Conservation (phyloP, 78 protist species). For the Pigoraptor vietnamica region DNA sequence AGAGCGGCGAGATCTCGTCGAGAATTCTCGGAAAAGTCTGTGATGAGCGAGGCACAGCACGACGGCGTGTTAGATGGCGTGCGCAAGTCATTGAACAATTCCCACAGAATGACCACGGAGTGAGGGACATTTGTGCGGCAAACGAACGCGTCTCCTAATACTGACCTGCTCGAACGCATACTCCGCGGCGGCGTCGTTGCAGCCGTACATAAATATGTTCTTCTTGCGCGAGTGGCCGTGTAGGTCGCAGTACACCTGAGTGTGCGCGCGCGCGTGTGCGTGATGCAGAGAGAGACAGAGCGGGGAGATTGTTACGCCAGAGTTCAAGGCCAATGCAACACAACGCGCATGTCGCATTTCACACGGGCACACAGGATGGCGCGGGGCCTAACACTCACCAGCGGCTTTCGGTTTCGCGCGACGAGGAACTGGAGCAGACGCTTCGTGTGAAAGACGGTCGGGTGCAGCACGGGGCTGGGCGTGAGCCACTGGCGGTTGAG, state of each 20-base stretch:
- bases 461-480: constrained; percentile 13
- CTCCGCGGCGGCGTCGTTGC: neutral
- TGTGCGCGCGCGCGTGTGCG: neutral
- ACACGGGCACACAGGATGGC: neutral
- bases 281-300: neutral
- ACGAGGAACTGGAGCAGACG: neutral
- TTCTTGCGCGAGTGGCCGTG: constrained; percentile 40
- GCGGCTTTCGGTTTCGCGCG: neutral
- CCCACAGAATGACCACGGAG: no score
- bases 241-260: constrained; percentile 27
- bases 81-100: no score
- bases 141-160: no score
- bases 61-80: no score
- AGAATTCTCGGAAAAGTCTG: constrained; percentile 15
- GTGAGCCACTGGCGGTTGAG: constrained; percentile 57
- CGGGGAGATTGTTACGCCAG: no score
- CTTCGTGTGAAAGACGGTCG: constrained; percentile 34
- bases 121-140: no score
- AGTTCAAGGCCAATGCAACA: no score
- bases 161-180: neutral
- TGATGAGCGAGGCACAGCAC: neutral
- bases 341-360: neutral
- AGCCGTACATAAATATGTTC: constrained; percentile 35
- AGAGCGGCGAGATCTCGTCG: neutral
- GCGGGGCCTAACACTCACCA: neutral